Evolutionary conservation across 148 eudicot species (phyloP).

Genomic region (Camellia japonica): DNA sequence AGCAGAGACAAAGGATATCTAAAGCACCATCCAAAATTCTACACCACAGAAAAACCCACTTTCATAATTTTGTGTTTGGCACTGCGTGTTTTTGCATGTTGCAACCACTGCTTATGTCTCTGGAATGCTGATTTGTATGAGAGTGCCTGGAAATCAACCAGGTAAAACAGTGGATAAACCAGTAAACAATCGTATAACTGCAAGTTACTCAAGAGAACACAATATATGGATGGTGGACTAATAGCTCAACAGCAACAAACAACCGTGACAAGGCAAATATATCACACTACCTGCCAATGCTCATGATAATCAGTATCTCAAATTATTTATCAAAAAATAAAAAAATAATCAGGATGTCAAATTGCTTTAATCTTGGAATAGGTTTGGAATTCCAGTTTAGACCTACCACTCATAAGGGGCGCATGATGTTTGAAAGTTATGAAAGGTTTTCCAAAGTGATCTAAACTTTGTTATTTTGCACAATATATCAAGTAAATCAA

Average conservation of each 20-base stretch:
- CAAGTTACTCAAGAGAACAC: neutral
- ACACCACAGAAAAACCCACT: conserved; percentile 32
- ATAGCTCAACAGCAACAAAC: no score
- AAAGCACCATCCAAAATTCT: neutral
- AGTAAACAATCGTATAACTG: neutral
- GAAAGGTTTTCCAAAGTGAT: no score
- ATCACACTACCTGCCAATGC: no score
- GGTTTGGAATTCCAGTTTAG: no score
- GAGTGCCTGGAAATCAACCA: conserved; percentile 47
- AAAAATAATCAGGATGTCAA: no score
- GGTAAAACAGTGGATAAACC: neutral
- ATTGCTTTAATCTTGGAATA: no score
- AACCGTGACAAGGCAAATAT: no score
- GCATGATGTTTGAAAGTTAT: no score
- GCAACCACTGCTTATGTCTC: conserved; percentile 87
- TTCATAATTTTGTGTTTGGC: conserved; percentile 93
- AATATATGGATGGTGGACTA: neutral
- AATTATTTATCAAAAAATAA: no score
- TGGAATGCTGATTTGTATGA: conserved; percentile 81
- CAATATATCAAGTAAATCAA: neutral
- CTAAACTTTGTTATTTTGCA: neutral
- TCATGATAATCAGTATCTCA: no score
- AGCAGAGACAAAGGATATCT: conserved; percentile 5
- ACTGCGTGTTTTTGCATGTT: conserved; percentile 96
- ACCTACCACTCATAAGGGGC: no score